Percentiles rank a stretch among this genome's conserved stretches.
Evolutionary conservation across 306 rosid genomes (phyloP).

Genomic region (Ormosia emarginata): DNA sequence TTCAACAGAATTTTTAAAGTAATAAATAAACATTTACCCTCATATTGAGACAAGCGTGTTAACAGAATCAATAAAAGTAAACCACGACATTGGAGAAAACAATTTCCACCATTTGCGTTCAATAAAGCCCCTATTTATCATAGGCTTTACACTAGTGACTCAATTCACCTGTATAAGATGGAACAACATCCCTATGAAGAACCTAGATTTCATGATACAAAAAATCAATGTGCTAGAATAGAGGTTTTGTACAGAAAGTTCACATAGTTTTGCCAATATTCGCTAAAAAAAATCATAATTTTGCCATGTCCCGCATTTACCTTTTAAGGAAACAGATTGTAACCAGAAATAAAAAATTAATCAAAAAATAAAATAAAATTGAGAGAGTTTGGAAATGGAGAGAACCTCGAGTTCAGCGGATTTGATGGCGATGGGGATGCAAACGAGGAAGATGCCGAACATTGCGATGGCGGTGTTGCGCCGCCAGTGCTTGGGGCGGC

Average conservation of each 20-base stretch:
- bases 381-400: not conserved
- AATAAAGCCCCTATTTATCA: not conserved
- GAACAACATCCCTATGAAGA: no score
- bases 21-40: not conserved
- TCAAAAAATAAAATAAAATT: not conserved
- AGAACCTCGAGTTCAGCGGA: conserved; percentile 95
- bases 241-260: not conserved
- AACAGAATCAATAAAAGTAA: not conserved
- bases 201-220: no score
- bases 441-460: conserved; percentile 79
- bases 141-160: not conserved
- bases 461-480: conserved; percentile 93
- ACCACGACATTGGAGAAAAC: not conserved
- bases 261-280: no score
- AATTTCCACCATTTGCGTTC: not conserved
- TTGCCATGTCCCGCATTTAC: no score
- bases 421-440: conserved; percentile 93
- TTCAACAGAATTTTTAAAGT: not conserved
- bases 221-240: not conserved
- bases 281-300: no score
- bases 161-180: not conserved
- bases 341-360: no score
- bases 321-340: not conserved
- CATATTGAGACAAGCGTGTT: not conserved
- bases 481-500: conserved; percentile 94